phyloP scores from a whole-genome alignment of 148 eudicot species.

The Dysphania ambrosioides region DNA sequence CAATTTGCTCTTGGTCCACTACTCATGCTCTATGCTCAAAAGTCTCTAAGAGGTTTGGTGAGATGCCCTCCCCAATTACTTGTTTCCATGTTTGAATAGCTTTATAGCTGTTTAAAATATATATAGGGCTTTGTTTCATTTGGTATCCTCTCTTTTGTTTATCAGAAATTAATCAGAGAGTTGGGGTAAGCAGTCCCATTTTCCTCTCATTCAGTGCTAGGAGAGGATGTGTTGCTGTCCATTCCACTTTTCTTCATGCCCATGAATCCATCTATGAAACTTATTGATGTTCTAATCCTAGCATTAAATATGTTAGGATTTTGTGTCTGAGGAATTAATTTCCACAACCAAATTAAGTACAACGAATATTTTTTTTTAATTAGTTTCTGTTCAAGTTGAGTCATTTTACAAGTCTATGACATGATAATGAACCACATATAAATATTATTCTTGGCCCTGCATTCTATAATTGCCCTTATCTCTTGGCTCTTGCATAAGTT shows the following conservation, averaged over 20 bases:
- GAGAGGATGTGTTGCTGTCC: background rate
- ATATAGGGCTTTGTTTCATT: background rate
- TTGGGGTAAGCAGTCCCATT: background rate
- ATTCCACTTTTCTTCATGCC: background rate
- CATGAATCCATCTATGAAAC: background rate
- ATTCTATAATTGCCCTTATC: background rate
- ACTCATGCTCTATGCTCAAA: constrained; percentile 85
- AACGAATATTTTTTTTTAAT: too few relatives aligned
- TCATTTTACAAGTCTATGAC: background rate
- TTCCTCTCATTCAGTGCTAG: too few relatives aligned
- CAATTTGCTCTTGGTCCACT: constrained; percentile 80
- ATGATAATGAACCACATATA: background rate
- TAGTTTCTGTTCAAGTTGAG: background rate
- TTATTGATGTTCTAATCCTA: background rate
- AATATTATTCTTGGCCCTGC: background rate
- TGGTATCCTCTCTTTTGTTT: background rate
- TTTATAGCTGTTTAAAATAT: background rate
- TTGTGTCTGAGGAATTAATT: background rate
- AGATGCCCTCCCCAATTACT: constrained; percentile 35
- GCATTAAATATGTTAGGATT: background rate
- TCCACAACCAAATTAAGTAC: background rate
- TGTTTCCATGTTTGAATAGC: background rate
- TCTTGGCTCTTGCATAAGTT: background rate
- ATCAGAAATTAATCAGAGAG: background rate
- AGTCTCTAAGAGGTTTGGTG: constrained; percentile 88